Conservation (phyloP, 192 early-diverging fungal species). For the Geosiphon pyriformis region DNA sequence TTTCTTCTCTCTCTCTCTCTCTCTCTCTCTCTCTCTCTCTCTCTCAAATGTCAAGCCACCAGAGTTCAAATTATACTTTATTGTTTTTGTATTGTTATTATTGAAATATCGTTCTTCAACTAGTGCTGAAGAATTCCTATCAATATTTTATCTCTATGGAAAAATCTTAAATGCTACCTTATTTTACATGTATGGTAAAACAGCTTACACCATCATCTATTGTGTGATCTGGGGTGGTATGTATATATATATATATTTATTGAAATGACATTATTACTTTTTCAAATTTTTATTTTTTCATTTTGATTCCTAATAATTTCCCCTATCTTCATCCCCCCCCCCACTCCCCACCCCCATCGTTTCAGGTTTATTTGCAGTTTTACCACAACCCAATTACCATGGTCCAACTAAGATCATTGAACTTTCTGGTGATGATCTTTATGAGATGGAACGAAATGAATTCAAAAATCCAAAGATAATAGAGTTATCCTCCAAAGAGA, state of each 20-base stretch:
- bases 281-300: too few species aligned
- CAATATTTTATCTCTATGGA: slow-evolving; percentile 11
- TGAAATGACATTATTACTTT: too few species aligned
- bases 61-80: slow-evolving; percentile 11
- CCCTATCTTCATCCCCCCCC: neutral
- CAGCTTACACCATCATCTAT: neutral
- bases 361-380: slow-evolving; percentile 32
- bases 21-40: too few species aligned
- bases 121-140: slow-evolving; percentile 20
- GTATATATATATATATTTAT: too few species aligned
- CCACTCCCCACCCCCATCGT: neutral
- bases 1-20: too few species aligned
- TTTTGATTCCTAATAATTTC: neutral
- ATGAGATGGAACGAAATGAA: slow-evolving; percentile 14
- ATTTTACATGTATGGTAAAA: slow-evolving; percentile 20
- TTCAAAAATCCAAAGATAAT: slow-evolving; percentile 28
- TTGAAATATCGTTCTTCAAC: slow-evolving; percentile 13
- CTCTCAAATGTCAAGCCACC: slow-evolving; percentile 9
- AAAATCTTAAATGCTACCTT: slow-evolving; percentile 13
- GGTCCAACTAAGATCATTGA: slow-evolving; percentile 43
- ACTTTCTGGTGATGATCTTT: slow-evolving; percentile 31
- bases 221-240: slow-evolving; percentile 13
- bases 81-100: neutral
- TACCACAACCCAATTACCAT: slow-evolving; percentile 50
- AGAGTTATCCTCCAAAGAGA: slow-evolving; percentile 29